These are phyloP conservation scores for Galeopsis tetrahit DNA, from an alignment of 257 asterid species.

Conservation along the genomic window DNA sequence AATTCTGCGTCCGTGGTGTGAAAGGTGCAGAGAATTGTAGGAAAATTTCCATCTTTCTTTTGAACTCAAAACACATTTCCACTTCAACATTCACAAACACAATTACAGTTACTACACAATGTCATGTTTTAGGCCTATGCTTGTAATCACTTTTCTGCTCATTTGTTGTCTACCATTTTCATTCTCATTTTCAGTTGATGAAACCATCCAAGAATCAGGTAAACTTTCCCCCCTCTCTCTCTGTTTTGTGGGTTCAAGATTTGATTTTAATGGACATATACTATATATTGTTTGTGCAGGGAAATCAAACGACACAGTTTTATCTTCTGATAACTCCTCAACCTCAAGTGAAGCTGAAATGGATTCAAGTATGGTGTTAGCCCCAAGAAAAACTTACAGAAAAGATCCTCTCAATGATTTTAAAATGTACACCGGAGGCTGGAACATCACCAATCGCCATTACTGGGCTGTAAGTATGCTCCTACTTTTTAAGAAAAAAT, in stretches of 20 bases:
- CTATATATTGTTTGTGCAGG: slow-evolving; percentile 32
- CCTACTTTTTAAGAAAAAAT: too few relatives aligned
- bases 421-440: slow-evolving; percentile 70
- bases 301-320: slow-evolving; percentile 29
- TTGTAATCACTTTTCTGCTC: slow-evolving; percentile 36
- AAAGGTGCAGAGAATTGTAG: slow-evolving; percentile 5
- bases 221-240: background rate
- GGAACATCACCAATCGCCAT: slow-evolving; percentile 74
- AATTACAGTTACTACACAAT: slow-evolving; percentile 36
- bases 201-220: slow-evolving; percentile 45
- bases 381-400: slow-evolving; percentile 71
- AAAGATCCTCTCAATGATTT: slow-evolving; percentile 76
- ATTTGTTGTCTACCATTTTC: slow-evolving; percentile 36
- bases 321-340: slow-evolving; percentile 38
- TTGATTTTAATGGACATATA: too few relatives aligned
- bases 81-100: background rate
- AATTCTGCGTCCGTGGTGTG: slow-evolving; percentile 28
- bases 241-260: too few relatives aligned
- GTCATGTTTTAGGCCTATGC: slow-evolving; percentile 36
- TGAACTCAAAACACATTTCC: slow-evolving; percentile 6
- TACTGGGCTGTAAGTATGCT: slow-evolving; percentile 97
- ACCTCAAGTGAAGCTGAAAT: slow-evolving; percentile 28
- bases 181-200: slow-evolving; percentile 14
- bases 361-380: slow-evolving; percentile 57
- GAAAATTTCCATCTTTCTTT: background rate